These are phyloP conservation scores for Artemisia argyi DNA, from an alignment of 129 eudicot genomes.

Conservation along the genomic window DNA sequence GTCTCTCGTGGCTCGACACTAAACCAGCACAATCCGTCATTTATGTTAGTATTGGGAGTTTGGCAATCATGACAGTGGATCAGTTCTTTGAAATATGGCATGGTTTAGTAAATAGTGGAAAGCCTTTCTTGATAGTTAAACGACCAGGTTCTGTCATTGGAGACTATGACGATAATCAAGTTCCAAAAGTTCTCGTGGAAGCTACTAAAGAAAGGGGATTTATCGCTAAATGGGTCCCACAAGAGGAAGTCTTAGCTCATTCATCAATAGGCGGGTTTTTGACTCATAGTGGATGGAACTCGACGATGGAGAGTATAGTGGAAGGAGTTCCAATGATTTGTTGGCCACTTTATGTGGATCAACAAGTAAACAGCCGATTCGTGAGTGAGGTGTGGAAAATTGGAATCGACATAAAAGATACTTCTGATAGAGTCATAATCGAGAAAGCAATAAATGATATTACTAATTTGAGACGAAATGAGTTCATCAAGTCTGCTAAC, in stretches of 20 bases:
- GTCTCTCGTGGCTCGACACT: constrained; percentile 49
- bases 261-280: constrained; percentile 48
- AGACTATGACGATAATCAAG: constrained; percentile 10
- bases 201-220: constrained; percentile 45
- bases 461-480: constrained; percentile 26
- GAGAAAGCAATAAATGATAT: constrained; percentile 38
- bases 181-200: constrained; percentile 23
- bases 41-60: constrained; percentile 50
- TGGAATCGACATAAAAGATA: constrained; percentile 57
- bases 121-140: constrained; percentile 44
- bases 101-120: constrained; percentile 44
- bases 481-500: constrained; percentile 13
- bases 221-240: constrained; percentile 49
- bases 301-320: constrained; percentile 53
- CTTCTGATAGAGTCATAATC: constrained; percentile 31
- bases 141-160: constrained; percentile 37
- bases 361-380: constrained; percentile 52
- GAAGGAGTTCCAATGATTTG: constrained; percentile 61
- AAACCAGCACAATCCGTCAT: constrained; percentile 45
- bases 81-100: constrained; percentile 48
- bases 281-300: constrained; percentile 68
- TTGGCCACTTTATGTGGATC: constrained; percentile 54
- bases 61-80: constrained; percentile 29
- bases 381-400: constrained; percentile 50
- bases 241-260: constrained; percentile 56